Base-by-base conservation (phyloP, 2,329 filamentous ascomycete species). In the Bipolaris gigantea region DNA sequence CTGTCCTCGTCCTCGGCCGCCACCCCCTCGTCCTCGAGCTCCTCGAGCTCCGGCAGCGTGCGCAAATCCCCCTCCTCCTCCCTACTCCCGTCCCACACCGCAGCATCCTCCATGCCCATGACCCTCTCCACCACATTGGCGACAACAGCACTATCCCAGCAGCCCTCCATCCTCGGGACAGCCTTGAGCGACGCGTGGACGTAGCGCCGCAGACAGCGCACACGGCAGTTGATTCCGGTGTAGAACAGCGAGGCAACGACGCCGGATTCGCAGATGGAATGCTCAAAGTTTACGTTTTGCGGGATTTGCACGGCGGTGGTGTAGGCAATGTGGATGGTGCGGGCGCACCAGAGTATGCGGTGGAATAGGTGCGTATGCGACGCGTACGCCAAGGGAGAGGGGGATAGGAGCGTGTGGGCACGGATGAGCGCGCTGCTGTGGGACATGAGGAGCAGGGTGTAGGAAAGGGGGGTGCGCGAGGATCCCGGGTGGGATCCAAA, bases 151-250 rank as follows among this genome's bases (percentile, higher is more conserved):
- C 53, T 53, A 50, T 79, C 74, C 77, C 78, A 81, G 4, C 80
- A 70, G 0, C 75, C 76, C 59, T 80, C 77, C 18, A 72, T 67
- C 38, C 77, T 72, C 2, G 62, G 57, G 1, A 59, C 51, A 1
- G 56, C 55, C 16, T 63, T 61, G 0, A 80, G 59, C 0, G 78
- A 53, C 2, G 53, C 59, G 1, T 77, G 58, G 0, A 77, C 77
- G 33, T 77, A 75, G 0, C 70, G 54, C 33, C 80, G 73, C 8
- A 81, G 63, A 4, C 64, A 62, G 36, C 72, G 74, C 2, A 75
- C 64, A 0, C 81, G 77, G 38, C 80, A 83, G 55, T 82, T 81
- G 3, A 78, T 50, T 0, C 77, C 79, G 3, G 45, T 39, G n/a
- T 49, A 49, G 10, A 49, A 53, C n/a, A 53, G 7, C 5, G 45